Evolutionary conservation across 441 rosid genomes (phyloP).

Genomic region (Pelargonium australe): DNA sequence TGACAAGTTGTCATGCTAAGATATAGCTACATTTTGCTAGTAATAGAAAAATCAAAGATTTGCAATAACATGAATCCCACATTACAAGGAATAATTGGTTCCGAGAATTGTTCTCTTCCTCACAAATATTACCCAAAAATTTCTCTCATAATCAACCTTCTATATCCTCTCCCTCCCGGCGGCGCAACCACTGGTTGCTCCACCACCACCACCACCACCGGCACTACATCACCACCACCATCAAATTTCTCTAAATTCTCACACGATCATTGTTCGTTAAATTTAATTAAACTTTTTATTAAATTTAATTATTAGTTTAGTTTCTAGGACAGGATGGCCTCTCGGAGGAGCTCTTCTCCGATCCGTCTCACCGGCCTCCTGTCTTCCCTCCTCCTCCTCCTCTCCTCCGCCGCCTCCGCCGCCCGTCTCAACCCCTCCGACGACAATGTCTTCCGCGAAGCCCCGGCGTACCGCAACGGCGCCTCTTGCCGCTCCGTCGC

Average conservation of each 20-base stretch:
- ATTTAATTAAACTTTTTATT: background rate
- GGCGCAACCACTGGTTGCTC: background rate
- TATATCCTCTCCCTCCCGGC: background rate
- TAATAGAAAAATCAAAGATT: background rate
- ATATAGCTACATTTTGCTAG: background rate
- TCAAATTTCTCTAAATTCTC: background rate
- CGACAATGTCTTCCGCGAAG: constrained; percentile 47
- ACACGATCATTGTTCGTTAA: background rate
- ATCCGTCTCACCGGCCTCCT: constrained; percentile 46
- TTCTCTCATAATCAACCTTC: background rate
- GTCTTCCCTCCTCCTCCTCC: constrained; percentile 40
- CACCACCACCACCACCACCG: background rate
- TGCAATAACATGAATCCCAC: background rate
- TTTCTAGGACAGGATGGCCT: constrained; percentile 53
- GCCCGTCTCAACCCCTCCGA: constrained; percentile 26
- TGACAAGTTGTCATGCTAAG: too few relatives aligned
- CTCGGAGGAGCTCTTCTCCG: constrained; percentile 33
- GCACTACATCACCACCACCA: background rate
- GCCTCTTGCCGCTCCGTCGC: constrained; percentile 32
- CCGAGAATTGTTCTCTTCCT: background rate
- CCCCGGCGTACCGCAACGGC: constrained; percentile 57
- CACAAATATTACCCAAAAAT: background rate
- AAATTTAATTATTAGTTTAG: background rate
- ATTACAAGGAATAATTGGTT: background rate
- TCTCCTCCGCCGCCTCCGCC: constrained; percentile 21